Percentiles rank a stretch among this genome's conserved stretches.
Conservation (phyloP, 768 basidiomycete species). For the Xerocomus brunneocitrinus region DNA sequence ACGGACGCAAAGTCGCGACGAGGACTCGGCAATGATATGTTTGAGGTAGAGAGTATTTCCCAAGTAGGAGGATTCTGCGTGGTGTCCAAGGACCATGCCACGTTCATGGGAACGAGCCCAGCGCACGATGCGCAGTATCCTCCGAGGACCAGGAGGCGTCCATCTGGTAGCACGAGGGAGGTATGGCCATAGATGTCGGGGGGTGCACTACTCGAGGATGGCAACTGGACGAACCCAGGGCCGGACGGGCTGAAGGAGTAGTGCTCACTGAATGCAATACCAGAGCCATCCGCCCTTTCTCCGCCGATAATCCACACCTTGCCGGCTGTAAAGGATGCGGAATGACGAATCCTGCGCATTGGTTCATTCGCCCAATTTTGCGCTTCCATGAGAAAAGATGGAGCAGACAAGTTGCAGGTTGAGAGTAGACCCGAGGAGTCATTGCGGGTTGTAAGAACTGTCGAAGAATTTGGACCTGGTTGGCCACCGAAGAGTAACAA, state of each 20-base stretch:
- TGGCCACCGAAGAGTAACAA: slow-evolving; percentile 74
- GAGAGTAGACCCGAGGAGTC: slow-evolving; percentile 65
- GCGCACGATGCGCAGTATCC: slow-evolving; percentile 53
- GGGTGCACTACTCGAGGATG: slow-evolving; percentile 49
- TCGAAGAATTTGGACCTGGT: slow-evolving; percentile 54
- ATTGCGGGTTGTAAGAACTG: slow-evolving; percentile 43
- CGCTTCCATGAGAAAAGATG: slow-evolving; percentile 46
- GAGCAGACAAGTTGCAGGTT: slow-evolving; percentile 33
- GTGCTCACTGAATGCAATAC: slow-evolving; percentile 54
- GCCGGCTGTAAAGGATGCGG: slow-evolving; percentile 49
- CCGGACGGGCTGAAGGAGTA: slow-evolving; percentile 54
- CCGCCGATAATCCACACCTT: slow-evolving; percentile 74
- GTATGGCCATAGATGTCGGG: slow-evolving; percentile 70
- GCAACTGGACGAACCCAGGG: slow-evolving; percentile 52
- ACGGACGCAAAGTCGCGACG: slow-evolving; percentile 61
- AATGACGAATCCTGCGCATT: slow-evolving; percentile 71
- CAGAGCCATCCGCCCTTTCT: slow-evolving; percentile 76
- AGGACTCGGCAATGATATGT: slow-evolving; percentile 45
- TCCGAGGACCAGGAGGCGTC: slow-evolving; percentile 68
- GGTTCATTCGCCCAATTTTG: slow-evolving; percentile 63
- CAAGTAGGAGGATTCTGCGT: slow-evolving; percentile 44
- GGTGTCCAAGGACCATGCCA: slow-evolving; percentile 62
- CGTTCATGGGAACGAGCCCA: slow-evolving; percentile 50
- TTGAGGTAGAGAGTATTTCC: slow-evolving; percentile 40
- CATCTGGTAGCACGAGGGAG: slow-evolving; percentile 64